Percentiles rank a stretch among this genome's conserved stretches.
Conservation (phyloP, 2,329 filamentous ascomycete genomes). For the Byssothecium circinans region DNA sequence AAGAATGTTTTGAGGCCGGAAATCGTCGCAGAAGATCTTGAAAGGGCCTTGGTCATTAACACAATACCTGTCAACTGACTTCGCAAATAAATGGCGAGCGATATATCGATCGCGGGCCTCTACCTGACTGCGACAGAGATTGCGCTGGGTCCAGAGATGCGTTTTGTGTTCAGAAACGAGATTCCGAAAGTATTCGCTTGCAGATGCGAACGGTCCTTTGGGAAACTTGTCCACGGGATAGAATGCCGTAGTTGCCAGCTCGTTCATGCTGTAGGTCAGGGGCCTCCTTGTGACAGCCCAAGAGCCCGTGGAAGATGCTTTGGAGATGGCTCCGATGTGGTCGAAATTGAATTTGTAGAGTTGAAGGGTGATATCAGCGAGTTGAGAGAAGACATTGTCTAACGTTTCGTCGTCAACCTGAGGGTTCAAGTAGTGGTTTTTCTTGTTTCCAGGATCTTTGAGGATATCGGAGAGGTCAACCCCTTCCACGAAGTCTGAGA, state of each 20-base stretch:
- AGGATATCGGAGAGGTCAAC: slow-evolving; percentile 9
- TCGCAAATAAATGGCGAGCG: slow-evolving; percentile 8
- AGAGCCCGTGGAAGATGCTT: slow-evolving; percentile 14
- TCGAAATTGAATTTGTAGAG: slow-evolving; percentile 12
- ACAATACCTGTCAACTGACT: slow-evolving; percentile 19
- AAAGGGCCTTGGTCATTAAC: slow-evolving; percentile 29
- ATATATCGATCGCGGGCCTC: slow-evolving; percentile 22
- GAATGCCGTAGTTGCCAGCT: slow-evolving; percentile 20
- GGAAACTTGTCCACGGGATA: slow-evolving; percentile 36
- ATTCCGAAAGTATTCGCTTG: slow-evolving; percentile 19
- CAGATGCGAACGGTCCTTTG: slow-evolving; percentile 24
- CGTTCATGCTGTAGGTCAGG: slow-evolving; percentile 21
- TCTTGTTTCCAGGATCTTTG: slow-evolving; percentile 10
- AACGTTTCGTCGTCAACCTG: slow-evolving; percentile 5
- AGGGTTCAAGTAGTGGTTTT: slow-evolving; percentile 12
- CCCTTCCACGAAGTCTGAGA: slow-evolving; percentile 20
- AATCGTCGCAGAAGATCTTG: slow-evolving; percentile 45
- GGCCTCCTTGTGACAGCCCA: slow-evolving; percentile 33
- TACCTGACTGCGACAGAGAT: slow-evolving; percentile 16
- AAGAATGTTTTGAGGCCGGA: slow-evolving; percentile 46
- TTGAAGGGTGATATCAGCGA: slow-evolving; percentile 9
- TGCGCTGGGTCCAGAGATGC: slow-evolving; percentile 12
- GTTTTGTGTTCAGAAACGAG: slow-evolving; percentile 18
- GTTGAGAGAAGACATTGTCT: slow-evolving; percentile 14
- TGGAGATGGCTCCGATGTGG: slow-evolving; percentile 32